phyloP scores from a whole-genome alignment of 2,329 filamentous ascomycete genomes.

The Escovopsis sp. region DNA sequence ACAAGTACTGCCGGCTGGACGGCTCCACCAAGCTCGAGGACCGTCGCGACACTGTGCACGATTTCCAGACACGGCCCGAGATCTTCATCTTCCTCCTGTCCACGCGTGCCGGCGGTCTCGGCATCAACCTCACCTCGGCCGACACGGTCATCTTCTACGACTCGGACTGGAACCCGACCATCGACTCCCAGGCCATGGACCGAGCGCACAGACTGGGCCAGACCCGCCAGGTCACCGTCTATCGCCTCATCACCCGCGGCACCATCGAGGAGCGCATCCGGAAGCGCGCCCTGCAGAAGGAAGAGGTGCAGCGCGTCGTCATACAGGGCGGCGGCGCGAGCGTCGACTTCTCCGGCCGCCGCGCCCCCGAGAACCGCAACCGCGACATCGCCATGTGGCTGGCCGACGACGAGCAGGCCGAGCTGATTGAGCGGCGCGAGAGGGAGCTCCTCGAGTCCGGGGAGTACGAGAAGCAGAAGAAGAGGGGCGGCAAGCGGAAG shows the following conservation, averaged over 20 bases:
- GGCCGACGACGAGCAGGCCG: slow-evolving; percentile 90
- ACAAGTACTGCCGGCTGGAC: slow-evolving; percentile 94
- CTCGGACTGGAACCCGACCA: slow-evolving; percentile 98
- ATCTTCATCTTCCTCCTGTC: slow-evolving; percentile 96
- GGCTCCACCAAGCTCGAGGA: slow-evolving; percentile 96
- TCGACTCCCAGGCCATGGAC: slow-evolving; percentile 98
- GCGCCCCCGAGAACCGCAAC: slow-evolving; percentile 77
- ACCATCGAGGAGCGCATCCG: slow-evolving; percentile 98
- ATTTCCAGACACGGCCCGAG: slow-evolving; percentile 87
- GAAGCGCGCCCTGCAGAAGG: slow-evolving; percentile 92
- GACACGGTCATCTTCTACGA: slow-evolving; percentile 99
- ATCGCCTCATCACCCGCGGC: slow-evolving; percentile 88
- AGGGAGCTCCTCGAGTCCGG: slow-evolving; percentile 69
- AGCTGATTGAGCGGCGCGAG: slow-evolving; percentile 84
- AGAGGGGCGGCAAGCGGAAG: slow-evolving; percentile 42
- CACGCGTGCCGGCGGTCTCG: slow-evolving; percentile 90
- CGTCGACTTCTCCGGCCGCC: slow-evolving; percentile 91
- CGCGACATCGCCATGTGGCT: slow-evolving; percentile 99
- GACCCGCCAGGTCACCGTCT: slow-evolving; percentile 90
- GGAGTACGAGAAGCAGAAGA: slow-evolving; percentile 49
- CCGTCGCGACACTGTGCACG: slow-evolving; percentile 84
- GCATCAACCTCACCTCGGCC: slow-evolving; percentile 91
- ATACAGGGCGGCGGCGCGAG: slow-evolving; percentile 83
- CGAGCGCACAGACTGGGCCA: slow-evolving; percentile 94
- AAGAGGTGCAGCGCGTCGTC: slow-evolving; percentile 95